Evolutionary conservation across 1,284 basidiomycete species (phyloP).

Genomic region (Fistulina hepatica): DNA sequence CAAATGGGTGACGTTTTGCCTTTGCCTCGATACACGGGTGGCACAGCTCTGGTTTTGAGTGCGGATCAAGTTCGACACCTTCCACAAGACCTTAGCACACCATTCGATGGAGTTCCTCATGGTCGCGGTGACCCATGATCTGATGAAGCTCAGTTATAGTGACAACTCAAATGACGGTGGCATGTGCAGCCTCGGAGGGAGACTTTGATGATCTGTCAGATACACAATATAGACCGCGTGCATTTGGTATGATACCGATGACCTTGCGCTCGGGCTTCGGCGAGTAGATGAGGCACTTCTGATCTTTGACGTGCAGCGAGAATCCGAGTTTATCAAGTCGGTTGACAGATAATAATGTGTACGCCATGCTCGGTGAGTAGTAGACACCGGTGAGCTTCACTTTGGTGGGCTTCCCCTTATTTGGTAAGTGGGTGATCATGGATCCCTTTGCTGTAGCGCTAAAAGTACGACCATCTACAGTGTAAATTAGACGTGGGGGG

Average conservation of each 20-base stretch:
- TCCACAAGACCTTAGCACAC: conserved; percentile 6
- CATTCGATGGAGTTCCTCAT: conserved; percentile 5
- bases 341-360: conserved; percentile 6
- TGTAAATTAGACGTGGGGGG: too few species aligned
- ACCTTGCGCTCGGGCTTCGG: conserved; percentile 2
- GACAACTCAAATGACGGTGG: neutral
- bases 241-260: conserved; percentile 7
- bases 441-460: neutral
- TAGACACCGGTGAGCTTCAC: conserved; percentile 5
- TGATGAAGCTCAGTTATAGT: conserved; percentile 6
- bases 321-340: conserved; percentile 7
- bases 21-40: conserved; percentile 2
- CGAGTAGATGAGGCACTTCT: conserved; percentile 5
- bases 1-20: neutral
- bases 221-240: conserved; percentile 10
- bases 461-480: neutral
- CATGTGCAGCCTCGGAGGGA: neutral
- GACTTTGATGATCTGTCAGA: neutral
- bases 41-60: conserved; percentile 4
- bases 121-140: conserved; percentile 3
- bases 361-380: conserved; percentile 9
- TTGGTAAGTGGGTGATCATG: conserved; percentile 3
- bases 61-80: conserved; percentile 5
- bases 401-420: conserved; percentile 5
- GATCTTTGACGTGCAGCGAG: conserved; percentile 8